phyloP scores from a whole-genome alignment of 106 monocot genomes.

The Platanthera zijinensis region DNA sequence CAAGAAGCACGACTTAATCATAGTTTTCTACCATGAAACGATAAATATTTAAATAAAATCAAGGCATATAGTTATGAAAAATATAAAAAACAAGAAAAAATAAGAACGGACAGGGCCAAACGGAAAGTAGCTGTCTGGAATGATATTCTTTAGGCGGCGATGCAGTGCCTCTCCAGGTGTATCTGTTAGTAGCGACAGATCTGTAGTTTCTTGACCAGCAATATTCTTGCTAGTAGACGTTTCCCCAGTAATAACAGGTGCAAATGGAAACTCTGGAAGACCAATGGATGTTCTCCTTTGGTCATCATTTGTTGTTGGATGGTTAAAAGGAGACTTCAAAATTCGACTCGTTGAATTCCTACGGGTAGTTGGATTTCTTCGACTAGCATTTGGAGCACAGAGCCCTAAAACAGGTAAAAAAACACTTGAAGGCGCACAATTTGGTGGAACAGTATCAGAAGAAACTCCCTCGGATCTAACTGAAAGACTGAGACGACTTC shows the following conservation, averaged over 20 bases:
- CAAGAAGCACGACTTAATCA: constrained; percentile 1
- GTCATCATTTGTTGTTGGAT: constrained; percentile 23
- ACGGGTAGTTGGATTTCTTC: constrained; percentile 13
- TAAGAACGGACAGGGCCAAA: constrained; percentile 44
- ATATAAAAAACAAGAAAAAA: background rate
- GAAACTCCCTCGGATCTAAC: constrained; percentile 21
- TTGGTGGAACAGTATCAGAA: constrained; percentile 24
- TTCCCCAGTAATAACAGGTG: constrained; percentile 19
- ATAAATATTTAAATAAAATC: background rate
- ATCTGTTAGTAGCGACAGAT: constrained; percentile 18
- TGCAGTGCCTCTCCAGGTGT: constrained; percentile 27
- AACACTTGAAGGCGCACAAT: constrained; percentile 21
- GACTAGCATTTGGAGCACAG: constrained; percentile 80
- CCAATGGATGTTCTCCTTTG: constrained; percentile 24
- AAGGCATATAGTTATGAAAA: background rate
- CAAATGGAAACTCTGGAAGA: constrained; percentile 22
- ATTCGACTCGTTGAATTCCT: constrained; percentile 13
- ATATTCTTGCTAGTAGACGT: constrained; percentile 12
- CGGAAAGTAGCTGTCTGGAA: constrained; percentile 56
- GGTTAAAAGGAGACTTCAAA: constrained; percentile 13
- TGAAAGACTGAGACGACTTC: constrained; percentile 37
- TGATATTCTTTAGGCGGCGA: constrained; percentile 34
- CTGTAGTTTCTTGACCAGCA: constrained; percentile 13
- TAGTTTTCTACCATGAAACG: background rate
- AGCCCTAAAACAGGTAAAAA: constrained; percentile 80